Evolutionary conservation across 495 filamentous ascomycete genomes (phyloP).

Genomic region (Podospora comata): DNA sequence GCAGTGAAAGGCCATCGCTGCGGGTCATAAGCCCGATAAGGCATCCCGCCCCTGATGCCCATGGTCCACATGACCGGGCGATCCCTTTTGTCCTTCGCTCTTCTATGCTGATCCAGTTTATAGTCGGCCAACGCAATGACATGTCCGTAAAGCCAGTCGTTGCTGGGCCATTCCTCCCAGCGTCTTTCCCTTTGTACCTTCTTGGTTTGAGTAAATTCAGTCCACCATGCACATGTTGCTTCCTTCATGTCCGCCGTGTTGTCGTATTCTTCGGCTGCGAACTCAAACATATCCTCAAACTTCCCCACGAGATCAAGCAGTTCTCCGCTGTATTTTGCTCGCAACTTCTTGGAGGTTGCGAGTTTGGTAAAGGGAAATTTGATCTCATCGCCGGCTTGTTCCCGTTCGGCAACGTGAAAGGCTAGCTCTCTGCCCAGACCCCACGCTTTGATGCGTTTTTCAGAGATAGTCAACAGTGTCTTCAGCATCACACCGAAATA

Average conservation of each 20-base stretch:
- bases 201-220: too few species aligned
- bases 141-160: constrained; percentile 11
- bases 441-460: neutral
- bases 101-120: constrained; percentile 4
- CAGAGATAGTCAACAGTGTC: neutral
- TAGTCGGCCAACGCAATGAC: constrained; percentile 14
- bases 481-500: neutral
- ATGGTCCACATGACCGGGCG: too few species aligned
- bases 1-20: neutral
- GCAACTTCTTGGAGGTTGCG: neutral
- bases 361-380: neutral
- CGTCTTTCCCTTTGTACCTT: too few species aligned
- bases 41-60: neutral
- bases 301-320: neutral
- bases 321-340: neutral
- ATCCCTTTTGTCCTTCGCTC: neutral
- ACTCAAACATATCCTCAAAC: neutral
- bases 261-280: neutral
- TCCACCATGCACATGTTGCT: too few species aligned
- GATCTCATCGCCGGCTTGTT: neutral
- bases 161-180: neutral
- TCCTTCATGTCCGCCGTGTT: neutral
- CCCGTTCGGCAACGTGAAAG: neutral
- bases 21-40: neutral
- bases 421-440: neutral